Evolutionary conservation across 306 rosid species (phyloP).

Genomic region (Boehmeria nivea): DNA sequence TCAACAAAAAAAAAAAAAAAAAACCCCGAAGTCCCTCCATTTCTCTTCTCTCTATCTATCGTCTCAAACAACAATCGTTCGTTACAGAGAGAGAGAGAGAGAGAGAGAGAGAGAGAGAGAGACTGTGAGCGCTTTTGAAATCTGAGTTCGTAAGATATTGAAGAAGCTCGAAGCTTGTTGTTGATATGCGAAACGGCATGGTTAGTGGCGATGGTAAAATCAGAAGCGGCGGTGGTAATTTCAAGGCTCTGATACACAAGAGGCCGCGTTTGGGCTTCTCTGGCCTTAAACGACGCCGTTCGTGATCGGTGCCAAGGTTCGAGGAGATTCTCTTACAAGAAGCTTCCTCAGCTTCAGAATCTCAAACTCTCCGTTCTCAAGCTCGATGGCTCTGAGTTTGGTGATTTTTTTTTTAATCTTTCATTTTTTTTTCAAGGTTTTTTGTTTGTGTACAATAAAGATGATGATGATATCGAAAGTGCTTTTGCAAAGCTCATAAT

Average conservation of each 20-base stretch:
- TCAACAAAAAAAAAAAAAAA: too few species aligned
- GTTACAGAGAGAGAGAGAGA: too few species aligned
- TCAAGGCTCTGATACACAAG: conserved; percentile 25
- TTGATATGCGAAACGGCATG: background rate
- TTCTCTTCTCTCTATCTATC: background rate
- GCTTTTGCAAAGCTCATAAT: too few species aligned
- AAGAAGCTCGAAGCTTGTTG: background rate
- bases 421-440: background rate
- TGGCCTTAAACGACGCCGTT: conserved; percentile 14
- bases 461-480: too few species aligned
- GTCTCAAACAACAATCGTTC: background rate
- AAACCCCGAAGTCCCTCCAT: background rate
- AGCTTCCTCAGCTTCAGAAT: conserved; percentile 27
- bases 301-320: too few species aligned
- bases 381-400: conserved; percentile 47
- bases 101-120: too few species aligned
- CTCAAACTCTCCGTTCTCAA: conserved; percentile 43
- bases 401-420: conserved; percentile 9
- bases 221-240: background rate
- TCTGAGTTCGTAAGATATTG: background rate
- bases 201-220: background rate
- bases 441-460: background rate
- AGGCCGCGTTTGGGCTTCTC: conserved; percentile 25
- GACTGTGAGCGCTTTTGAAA: too few species aligned
- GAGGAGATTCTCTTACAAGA: conserved; percentile 13